Evolutionary conservation across 805 yeast species (phyloP).

Genomic region (Cyberlindnera petersonii): DNA sequence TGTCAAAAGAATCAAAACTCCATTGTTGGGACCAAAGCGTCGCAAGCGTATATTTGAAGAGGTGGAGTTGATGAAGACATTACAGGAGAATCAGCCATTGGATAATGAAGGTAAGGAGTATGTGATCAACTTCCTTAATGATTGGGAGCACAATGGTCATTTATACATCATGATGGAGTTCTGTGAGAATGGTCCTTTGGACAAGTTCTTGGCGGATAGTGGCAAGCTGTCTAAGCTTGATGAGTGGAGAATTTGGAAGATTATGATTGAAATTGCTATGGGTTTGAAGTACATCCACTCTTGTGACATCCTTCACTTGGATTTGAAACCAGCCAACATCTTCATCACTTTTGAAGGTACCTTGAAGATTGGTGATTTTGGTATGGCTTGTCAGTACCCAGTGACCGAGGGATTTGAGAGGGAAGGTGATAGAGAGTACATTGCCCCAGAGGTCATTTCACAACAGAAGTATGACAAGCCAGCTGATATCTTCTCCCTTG

Average conservation of each 20-base stretch:
- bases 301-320: conserved; percentile 76
- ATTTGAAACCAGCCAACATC: conserved; percentile 92
- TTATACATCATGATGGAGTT: conserved; percentile 91
- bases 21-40: conserved; percentile 53
- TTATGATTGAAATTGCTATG: conserved; percentile 72
- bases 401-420: conserved; percentile 67
- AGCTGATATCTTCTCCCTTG: conserved; percentile 94
- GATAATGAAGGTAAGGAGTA: conserved; percentile 68
- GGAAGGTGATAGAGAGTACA: conserved; percentile 96
- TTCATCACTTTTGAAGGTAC: conserved; percentile 93
- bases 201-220: conserved; percentile 71
- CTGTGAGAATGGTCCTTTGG: conserved; percentile 92
- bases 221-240: conserved; percentile 76
- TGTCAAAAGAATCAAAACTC: conserved; percentile 78
- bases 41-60: conserved; percentile 65
- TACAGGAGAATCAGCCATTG: conserved; percentile 36
- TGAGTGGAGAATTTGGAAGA: conserved; percentile 98
- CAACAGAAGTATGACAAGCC: conserved; percentile 80
- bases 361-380: conserved; percentile 94
- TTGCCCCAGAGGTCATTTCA: conserved; percentile 92
- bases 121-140: conserved; percentile 72
- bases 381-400: conserved; percentile 84
- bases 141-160: conserved; percentile 76
- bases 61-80: conserved; percentile 58
- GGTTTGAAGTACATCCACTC: conserved; percentile 82